Evolutionary conservation across 345 rosid genomes (phyloP), one percentile per base, ranked within the genome.

Genomic region (Brassica carinata): DNA sequence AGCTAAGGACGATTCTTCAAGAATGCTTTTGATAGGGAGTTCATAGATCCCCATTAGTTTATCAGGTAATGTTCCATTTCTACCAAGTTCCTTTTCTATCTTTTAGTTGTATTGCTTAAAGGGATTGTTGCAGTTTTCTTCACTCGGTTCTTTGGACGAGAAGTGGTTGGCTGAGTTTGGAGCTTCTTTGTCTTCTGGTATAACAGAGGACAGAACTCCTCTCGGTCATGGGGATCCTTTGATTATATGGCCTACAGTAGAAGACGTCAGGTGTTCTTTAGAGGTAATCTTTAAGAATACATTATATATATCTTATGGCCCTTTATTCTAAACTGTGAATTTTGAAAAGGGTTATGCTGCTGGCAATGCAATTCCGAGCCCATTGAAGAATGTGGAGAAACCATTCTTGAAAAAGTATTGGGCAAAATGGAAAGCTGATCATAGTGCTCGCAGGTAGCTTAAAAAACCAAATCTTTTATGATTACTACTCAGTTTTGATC

Each of bases 221-320:
- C 98, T 93, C 33, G 98, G 98, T 61, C 89, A 73, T 48, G 98
- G 94, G 38, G 89, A 87, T 79, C 90, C 98, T 7, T 76, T 69
- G 81, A 92, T 96, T 71, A 84, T 96, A 85, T 93, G 99, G 99
- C 99, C 99, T 64, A 86, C 89, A 4, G 96, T 92, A 72, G 98
- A 96, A 83, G 94, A 93, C 81, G 91, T 93, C 81, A 86, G 98
- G 81, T 90, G 93, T 87, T 96, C 96, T 61, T 83, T 89, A 85
- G 97, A 96, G 97, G 98, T 95, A 89, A 71, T 77, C 73, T 45
- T 62, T 18, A 13, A 67, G 58, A 15, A 69, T 26, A 29, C 62
- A 71, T 65, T 71, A 8, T 64, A 27, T 14, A 74, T 23, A 74
- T 31, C 17, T 7, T 57, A 53, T 77, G 51, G 62, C 8, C 43